Evolutionary conservation across 208 protist species (phyloP).

Genomic region (Trypanosoma rangeli): DNA sequence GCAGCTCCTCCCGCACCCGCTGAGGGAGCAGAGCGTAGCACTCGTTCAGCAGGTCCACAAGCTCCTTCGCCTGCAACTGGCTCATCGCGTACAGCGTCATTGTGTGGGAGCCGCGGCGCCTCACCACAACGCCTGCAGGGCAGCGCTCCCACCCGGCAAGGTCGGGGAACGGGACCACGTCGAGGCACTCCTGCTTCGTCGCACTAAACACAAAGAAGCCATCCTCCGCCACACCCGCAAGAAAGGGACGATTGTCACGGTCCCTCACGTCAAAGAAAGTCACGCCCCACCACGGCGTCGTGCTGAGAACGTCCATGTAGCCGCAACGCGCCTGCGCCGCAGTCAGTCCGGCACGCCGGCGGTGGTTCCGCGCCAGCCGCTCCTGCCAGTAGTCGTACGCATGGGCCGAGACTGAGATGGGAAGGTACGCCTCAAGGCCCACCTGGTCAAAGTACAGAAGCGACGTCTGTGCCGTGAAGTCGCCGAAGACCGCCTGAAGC

Average conservation of each 20-base stretch:
- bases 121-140: constrained; percentile 26
- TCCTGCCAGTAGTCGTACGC: constrained; percentile 53
- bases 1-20: constrained; percentile 17
- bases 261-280: constrained; percentile 48
- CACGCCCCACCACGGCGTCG: constrained; percentile 39
- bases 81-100: constrained; percentile 31
- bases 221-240: constrained; percentile 42
- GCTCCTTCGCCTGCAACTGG: constrained; percentile 32
- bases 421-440: constrained; percentile 34
- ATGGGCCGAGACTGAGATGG: constrained; percentile 36
- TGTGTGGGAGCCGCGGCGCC: constrained; percentile 23
- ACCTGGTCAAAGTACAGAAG: constrained; percentile 37
- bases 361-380: constrained; percentile 31
- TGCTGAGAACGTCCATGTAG: constrained; percentile 33
- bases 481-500: constrained; percentile 38
- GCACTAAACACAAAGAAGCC: constrained; percentile 33
- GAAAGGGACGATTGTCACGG: constrained; percentile 28
- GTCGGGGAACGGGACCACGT: constrained; percentile 21
- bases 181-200: constrained; percentile 29
- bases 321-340: constrained; percentile 22
- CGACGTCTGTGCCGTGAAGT: constrained; percentile 27
- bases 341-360: constrained; percentile 14
- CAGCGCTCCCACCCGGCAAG: constrained; percentile 26
- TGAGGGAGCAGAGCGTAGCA: constrained; percentile 37
- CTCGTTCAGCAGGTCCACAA: constrained; percentile 32